A percentile compares a stretch with the other conserved stretches of the same genome.
Conservation (phyloP, 495 filamentous ascomycete genomes). For the Pseudomonodictys pantanalensis region DNA sequence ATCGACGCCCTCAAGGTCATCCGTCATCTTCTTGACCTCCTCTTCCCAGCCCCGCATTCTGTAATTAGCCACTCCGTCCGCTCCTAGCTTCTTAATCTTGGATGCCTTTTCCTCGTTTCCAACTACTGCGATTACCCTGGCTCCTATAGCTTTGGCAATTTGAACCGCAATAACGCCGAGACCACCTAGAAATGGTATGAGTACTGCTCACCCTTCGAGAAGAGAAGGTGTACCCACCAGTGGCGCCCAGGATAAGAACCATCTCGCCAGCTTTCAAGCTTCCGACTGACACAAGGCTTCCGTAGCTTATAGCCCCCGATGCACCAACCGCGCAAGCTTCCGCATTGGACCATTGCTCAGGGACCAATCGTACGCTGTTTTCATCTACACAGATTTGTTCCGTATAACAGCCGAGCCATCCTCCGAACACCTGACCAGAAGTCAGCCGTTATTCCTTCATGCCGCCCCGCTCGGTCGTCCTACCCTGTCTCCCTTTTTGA, state of each 20-base stretch:
- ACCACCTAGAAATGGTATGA: too few relatives aligned
- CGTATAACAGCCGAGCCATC: slow-evolving; percentile 19
- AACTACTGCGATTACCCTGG: slow-evolving; percentile 22
- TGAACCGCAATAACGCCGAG: slow-evolving; percentile 32
- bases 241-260: slow-evolving; percentile 25
- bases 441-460: too few relatives aligned
- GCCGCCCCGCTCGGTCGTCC: too few relatives aligned
- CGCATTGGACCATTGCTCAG: slow-evolving; percentile 15
- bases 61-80: slow-evolving; percentile 28
- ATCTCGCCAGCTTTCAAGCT: slow-evolving; percentile 15
- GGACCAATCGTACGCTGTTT: slow-evolving; percentile 6
- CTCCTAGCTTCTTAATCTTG: slow-evolving; percentile 17
- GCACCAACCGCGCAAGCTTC: slow-evolving; percentile 27
- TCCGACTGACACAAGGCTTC: slow-evolving; percentile 5
- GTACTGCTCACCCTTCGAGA: too few relatives aligned
- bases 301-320: slow-evolving; percentile 21
- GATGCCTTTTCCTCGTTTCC: slow-evolving; percentile 22
- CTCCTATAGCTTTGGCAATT: slow-evolving; percentile 27
- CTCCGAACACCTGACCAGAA: too few relatives aligned
- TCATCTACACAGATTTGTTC: slow-evolving; percentile 16
- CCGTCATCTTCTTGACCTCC: slow-evolving; percentile 15
- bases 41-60: slow-evolving; percentile 23
- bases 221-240: too few relatives aligned
- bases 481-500: slow-evolving; percentile 16
- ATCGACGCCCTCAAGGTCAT: slow-evolving; percentile 29